Base-by-base conservation (phyloP, 23 red algal species). In the Cyanidium caldarium region DNA sequence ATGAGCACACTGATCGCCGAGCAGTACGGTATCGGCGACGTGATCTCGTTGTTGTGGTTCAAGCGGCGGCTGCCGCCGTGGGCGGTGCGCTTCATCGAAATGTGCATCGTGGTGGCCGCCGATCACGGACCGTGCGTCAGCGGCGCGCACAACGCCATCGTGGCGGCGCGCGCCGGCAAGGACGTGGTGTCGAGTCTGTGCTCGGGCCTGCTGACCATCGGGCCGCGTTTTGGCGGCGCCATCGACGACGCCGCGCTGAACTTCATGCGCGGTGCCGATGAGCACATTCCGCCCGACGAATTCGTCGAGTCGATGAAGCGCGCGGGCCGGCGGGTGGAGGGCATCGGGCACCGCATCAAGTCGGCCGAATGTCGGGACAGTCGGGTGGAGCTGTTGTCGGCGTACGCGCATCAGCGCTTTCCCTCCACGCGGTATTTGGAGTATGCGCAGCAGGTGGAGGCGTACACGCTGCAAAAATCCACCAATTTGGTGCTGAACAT, bases 271-370 rank as follows among this genome's bases (percentile, higher is more conserved):
- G 79, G 72, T 0, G 76, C 70, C n/a, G 92, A 98, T 33, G 56
- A 46, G 14, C 31, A 72, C 20, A 75, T 74, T 33, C 71, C 84
- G 37, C 75, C 92, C 25, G 84, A 88, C 51, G 92, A 82, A 30
- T 98, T 98, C 79, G 92, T 98, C 10, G 92, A 98, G 46, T 58
- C 57, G 13, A 45, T 98, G 33, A 98, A 98, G 57, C 77, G 72
- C 46, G 76, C 82, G 40, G 92, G 92, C 23, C 77, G 80, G 33
- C 78, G 92, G 36, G 84, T 98, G 7, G 92, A 98, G 58, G 92
- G 92, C 68, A 98, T 98, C 29, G 92, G 92, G 1, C 92, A 98
- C 51, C 84, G 92, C 37, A 98, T 98, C 69, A 98, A 98, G 46
- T 87, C 92, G 35, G 92, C 92, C 16, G 84, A 87, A 31, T 88